Conservation (phyloP, 257 asterid species). For the Ophiorrhiza pumila region DNA sequence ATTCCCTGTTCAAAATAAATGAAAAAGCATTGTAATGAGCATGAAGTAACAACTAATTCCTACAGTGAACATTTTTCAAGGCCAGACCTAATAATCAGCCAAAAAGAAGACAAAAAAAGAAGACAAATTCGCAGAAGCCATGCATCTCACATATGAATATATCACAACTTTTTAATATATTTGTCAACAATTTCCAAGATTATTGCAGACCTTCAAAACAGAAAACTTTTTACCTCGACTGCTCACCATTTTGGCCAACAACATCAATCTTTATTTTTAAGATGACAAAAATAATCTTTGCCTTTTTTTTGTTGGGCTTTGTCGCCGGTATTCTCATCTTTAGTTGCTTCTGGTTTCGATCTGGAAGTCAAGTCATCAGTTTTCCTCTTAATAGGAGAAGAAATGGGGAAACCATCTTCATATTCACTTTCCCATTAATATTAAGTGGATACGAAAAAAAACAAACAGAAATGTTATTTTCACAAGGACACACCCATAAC, state of each 20-base stretch:
- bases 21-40: background rate
- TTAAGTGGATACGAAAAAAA: too few relatives aligned
- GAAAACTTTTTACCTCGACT: constrained; percentile 42
- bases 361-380: constrained; percentile 26
- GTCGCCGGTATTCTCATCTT: constrained; percentile 22
- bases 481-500: too few relatives aligned
- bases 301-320: constrained; percentile 36
- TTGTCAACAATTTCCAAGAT: background rate
- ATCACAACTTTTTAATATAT: background rate
- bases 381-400: constrained; percentile 30
- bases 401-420: constrained; percentile 85
- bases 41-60: background rate
- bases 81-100: background rate
- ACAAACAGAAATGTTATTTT: too few relatives aligned
- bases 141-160: background rate
- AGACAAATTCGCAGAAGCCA: background rate
- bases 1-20: constrained; percentile 7
- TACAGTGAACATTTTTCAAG: background rate
- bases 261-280: constrained; percentile 57
- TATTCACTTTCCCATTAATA: constrained; percentile 95
- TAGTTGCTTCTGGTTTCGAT: constrained; percentile 21
- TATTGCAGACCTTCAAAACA: background rate
- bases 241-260: constrained; percentile 37
- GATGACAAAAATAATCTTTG: constrained; percentile 29
- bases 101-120: too few relatives aligned